A percentile compares a stretch with the other conserved stretches of the same genome.
These are phyloP conservation scores for Colletotrichum graminicola DNA, from an alignment of 2,329 filamentous ascomycete genomes.

Conservation along the genomic window DNA sequence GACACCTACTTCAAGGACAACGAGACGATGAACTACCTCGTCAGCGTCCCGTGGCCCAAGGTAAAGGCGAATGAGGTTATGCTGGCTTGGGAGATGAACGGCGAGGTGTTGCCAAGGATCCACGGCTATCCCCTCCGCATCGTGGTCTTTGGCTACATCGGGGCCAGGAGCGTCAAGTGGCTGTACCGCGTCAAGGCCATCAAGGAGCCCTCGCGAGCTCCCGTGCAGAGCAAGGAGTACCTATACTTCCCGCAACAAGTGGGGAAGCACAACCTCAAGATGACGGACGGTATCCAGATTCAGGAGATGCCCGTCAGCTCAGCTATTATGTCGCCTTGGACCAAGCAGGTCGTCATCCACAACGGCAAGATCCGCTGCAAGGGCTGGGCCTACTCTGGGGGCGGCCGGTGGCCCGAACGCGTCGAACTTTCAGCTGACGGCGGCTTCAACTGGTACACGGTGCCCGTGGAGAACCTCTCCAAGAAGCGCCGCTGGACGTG, in stretches of 20 bases:
- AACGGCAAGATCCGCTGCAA: slow-evolving; percentile 68
- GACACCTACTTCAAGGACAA: slow-evolving; percentile 81
- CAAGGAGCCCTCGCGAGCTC: slow-evolving; percentile 64
- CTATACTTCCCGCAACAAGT: slow-evolving; percentile 77
- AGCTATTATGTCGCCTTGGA: slow-evolving; percentile 74
- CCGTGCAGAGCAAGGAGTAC: slow-evolving; percentile 75
- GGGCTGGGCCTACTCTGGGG: slow-evolving; percentile 71
- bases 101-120: slow-evolving; percentile 71
- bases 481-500: slow-evolving; percentile 74
- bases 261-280: slow-evolving; percentile 73
- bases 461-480: slow-evolving; percentile 64
- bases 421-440: slow-evolving; percentile 75
- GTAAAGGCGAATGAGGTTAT: slow-evolving; percentile 76
- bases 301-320: slow-evolving; percentile 79
- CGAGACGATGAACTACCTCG: slow-evolving; percentile 74
- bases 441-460: slow-evolving; percentile 73
- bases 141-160: slow-evolving; percentile 76
- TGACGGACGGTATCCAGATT: slow-evolving; percentile 73
- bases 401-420: slow-evolving; percentile 70
- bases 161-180: slow-evolving; percentile 74
- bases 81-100: slow-evolving; percentile 80
- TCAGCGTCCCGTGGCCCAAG: slow-evolving; percentile 76
- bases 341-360: slow-evolving; percentile 72
- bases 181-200: slow-evolving; percentile 75
- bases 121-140: slow-evolving; percentile 74